Evolutionary conservation across 2,329 filamentous ascomycete species (phyloP), one percentile per base, ranked within the genome.

Genomic region (Penicillium sp.): DNA sequence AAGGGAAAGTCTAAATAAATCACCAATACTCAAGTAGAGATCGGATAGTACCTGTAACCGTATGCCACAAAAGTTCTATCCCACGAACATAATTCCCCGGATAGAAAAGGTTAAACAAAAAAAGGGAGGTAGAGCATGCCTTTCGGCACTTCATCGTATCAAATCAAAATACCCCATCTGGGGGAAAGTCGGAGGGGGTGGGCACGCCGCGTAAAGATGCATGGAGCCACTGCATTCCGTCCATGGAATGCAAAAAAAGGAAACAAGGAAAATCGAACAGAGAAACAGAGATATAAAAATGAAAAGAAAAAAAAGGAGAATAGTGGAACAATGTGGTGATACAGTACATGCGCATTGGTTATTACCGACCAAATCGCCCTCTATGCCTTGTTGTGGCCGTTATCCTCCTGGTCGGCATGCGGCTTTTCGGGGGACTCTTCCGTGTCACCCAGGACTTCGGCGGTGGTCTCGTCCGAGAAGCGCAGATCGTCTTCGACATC

Each of bases 381-480:
- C 33, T 40, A 54, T 19, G 35, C 51, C 40, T 37, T 47, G 10
- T n/a, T 17, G 4, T n/a, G n/a, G n/a, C 54, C 42, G 9, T 12
- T 49, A 19, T 37, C 54, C 13, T 37, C 54, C 13, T 57, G 37
- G 13, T 57, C 54, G 22, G 15, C 54, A n/a, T 64, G 54, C 33
- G 63, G 63, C 55, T 73, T 74, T 30, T 68, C 65, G 12, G 59
- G 57, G 1, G 66, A 65, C 33, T 70, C 65, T 24, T 66, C 59
- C 5, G 65, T 62, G 13, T 72, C 62, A 38, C 72, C 74, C 4
- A 67, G 62, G 38, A 96, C 89, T 68, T 96, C 91, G 28, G 85
- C 86, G 17, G 89, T 73, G 0, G 90, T 95, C 84, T 95, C 91
- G 72, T 96, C 93, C 22, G 90, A 92, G 76, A 92, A 93, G 74